These are phyloP conservation scores for Scedosporium minutisporum DNA, from an alignment of 2,329 filamentous ascomycete species.

Conservation along the genomic window DNA sequence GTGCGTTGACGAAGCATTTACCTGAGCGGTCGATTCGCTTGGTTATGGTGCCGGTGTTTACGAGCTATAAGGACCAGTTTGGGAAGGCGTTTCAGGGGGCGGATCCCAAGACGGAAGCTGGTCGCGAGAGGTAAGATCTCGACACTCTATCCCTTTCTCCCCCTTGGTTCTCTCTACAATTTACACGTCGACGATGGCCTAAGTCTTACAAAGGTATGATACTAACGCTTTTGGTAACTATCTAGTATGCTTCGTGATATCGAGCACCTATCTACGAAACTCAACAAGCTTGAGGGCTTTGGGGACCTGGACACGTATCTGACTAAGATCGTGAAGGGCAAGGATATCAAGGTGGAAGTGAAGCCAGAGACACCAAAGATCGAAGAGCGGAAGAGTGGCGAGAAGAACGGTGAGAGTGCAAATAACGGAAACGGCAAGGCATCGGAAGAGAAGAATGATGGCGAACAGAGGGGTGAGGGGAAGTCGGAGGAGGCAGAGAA, in stretches of 20 bases:
- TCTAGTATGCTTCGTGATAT: conserved; percentile 67
- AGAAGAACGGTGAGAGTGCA: conserved; percentile 9
- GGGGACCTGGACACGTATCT: conserved; percentile 64
- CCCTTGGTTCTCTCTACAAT: not conserved
- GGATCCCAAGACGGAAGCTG: conserved; percentile 53
- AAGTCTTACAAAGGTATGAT: not conserved
- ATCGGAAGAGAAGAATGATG: conserved; percentile 11
- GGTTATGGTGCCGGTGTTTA: conserved; percentile 82
- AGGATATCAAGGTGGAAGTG: conserved; percentile 28
- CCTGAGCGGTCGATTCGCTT: conserved; percentile 65
- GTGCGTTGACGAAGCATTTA: conserved; percentile 73
- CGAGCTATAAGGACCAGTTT: conserved; percentile 71
- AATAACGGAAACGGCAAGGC: conserved; percentile 1
- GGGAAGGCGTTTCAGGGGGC: conserved; percentile 59
- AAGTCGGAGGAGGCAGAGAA: not conserved
- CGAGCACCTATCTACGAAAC: conserved; percentile 58
- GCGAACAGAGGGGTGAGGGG: conserved; percentile 9
- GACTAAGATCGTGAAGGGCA: conserved; percentile 52
- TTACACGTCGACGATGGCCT: not conserved
- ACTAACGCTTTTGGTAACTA: conserved; percentile 1
- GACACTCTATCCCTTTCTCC: not conserved
- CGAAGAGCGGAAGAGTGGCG: conserved; percentile 10
- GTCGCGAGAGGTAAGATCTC: conserved; percentile 57
- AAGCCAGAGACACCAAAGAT: conserved; percentile 11
- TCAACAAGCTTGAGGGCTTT: conserved; percentile 72